Evolutionary conservation across 2,329 filamentous ascomycete species (phyloP).

Genomic region (Cladosporium oxysporum): DNA sequence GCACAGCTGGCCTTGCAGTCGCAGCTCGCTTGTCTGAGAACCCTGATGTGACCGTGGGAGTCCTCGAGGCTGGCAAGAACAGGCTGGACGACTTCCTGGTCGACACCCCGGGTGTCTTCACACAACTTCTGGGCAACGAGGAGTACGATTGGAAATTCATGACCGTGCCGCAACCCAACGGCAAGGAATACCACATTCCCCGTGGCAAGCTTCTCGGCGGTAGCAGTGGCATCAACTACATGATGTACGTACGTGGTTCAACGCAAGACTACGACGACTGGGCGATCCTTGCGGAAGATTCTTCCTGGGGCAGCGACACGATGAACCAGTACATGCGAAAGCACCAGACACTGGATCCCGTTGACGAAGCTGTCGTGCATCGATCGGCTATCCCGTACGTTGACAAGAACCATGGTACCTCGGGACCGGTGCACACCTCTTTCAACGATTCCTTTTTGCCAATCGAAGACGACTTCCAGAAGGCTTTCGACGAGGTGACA

Average conservation of each 20-base stretch:
- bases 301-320: slow-evolving; percentile 49
- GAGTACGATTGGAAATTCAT: slow-evolving; percentile 33
- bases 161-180: slow-evolving; percentile 30
- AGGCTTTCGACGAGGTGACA: slow-evolving; percentile 38
- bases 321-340: slow-evolving; percentile 49
- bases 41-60: slow-evolving; percentile 34
- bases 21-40: slow-evolving; percentile 36
- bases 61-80: slow-evolving; percentile 38
- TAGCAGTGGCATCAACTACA: slow-evolving; percentile 42
- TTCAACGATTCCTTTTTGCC: slow-evolving; percentile 40
- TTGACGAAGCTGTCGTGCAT: slow-evolving; percentile 33
- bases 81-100: slow-evolving; percentile 28
- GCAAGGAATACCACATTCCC: slow-evolving; percentile 28
- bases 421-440: slow-evolving; percentile 38
- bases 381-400: slow-evolving; percentile 35
- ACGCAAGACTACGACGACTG: slow-evolving; percentile 51
- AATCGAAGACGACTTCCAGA: slow-evolving; percentile 40
- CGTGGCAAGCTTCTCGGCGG: slow-evolving; percentile 44
- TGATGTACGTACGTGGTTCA: slow-evolving; percentile 47
- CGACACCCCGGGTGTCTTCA: slow-evolving; percentile 30
- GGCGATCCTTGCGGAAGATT: slow-evolving; percentile 45
- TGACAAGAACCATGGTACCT: slow-evolving; percentile 38
- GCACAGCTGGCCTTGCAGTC: slow-evolving; percentile 36
- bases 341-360: slow-evolving; percentile 41
- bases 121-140: slow-evolving; percentile 20